Evolutionary conservation across 805 yeast genomes (phyloP).

Genomic region (Debaryomyces tyrocola): DNA sequence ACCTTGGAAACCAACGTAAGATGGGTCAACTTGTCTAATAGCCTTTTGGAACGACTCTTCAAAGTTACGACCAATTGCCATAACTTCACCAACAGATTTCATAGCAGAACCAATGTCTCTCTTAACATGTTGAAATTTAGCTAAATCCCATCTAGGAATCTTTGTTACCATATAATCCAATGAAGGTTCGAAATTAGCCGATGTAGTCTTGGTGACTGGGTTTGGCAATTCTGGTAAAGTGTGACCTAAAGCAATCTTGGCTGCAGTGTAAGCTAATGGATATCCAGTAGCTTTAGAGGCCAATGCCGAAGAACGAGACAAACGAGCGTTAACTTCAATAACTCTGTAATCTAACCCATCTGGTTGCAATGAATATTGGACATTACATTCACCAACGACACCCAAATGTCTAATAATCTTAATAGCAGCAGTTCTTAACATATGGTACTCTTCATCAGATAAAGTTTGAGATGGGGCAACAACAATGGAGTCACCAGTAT

Average conservation of each 20-base stretch:
- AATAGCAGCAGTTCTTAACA: constrained; percentile 96
- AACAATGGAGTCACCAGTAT: constrained; percentile 98
- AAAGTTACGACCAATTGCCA: constrained; percentile 97
- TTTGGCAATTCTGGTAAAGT: constrained; percentile 94
- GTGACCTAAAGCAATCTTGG: constrained; percentile 92
- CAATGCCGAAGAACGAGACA: constrained; percentile 94
- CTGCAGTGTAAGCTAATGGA: constrained; percentile 98
- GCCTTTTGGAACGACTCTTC: constrained; percentile 99
- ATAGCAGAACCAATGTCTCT: constrained; percentile 92
- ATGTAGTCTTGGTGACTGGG: constrained; percentile 93
- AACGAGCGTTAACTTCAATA: constrained; percentile 95
- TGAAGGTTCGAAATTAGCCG: constrained; percentile 96
- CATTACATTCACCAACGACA: constrained; percentile 98
- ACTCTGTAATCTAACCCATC: constrained; percentile 94
- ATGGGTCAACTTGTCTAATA: constrained; percentile 91
- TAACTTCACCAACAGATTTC: constrained; percentile 99
- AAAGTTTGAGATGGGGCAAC: constrained; percentile 98
- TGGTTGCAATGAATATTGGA: constrained; percentile 94
- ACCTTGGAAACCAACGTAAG: constrained; percentile 89
- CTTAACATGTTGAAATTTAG: constrained; percentile 93
- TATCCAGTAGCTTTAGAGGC: constrained; percentile 99
- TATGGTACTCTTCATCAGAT: constrained; percentile 95
- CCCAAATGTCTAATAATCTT: constrained; percentile 97
- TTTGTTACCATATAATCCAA: constrained; percentile 95
- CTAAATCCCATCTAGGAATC: constrained; percentile 97